Evolutionary conservation across 768 basidiomycete species (phyloP), one percentile per base, ranked within the genome.

Genomic region (Podaxis sp.): DNA sequence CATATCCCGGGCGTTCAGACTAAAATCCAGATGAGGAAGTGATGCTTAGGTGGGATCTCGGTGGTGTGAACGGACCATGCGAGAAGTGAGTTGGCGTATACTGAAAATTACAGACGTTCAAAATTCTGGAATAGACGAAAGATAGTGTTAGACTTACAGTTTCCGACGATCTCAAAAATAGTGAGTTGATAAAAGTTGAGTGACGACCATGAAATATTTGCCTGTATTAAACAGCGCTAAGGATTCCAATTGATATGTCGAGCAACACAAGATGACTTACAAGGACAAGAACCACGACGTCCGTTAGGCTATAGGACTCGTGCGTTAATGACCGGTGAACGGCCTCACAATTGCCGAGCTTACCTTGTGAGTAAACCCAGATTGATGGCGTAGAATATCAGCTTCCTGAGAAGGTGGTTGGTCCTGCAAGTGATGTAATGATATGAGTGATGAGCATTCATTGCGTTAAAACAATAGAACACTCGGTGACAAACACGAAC

Each of bases 151-250:
- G 19, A 48, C 53, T 36, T 55, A 62, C 61, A 17, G 44, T 62
- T 62, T 40, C 61, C 61, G 11, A 62, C 61, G 4, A 62, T 36
- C 12, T 62, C 53, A n/a, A 55, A 62, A 2, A 62, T 53, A 6
- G 61, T 38, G 19, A 62, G 61, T 38, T 62, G 61, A 36, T 62
- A 62, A 48, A 62, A 62, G 42, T 55, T 62, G 61, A 62, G 53
- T 33, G 33, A 17, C 12, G 30, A 1, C 53, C 52, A 62, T 6
- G 26, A 8, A n/a, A 46, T n/a, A 40, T 55, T 62, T 48, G 61
- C n/a, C 61, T 62, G 33, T 1, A 24, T 22, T 36, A 24, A 8
- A 13, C 13, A 5, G 15, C n/a, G 15, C 13, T 44, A 33, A 13
- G 42, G n/a, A 19, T 4, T 19, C 42, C n/a, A 19, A 44, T 12